Conservation (phyloP, 495 filamentous ascomycete genomes). For the Patellaria atrata region DNA sequence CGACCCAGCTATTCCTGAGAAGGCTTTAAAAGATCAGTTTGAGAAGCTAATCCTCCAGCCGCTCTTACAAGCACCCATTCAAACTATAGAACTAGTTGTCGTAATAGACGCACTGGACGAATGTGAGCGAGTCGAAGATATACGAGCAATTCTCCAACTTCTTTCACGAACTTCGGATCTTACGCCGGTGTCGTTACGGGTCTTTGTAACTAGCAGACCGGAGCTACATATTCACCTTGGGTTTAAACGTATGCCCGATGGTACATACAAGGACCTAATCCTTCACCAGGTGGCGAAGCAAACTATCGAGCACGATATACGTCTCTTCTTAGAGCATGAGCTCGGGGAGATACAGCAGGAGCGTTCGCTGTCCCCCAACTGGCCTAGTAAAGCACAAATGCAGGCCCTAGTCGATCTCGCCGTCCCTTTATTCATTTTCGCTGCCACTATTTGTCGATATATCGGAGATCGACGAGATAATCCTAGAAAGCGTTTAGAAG, state of each 20-base stretch:
- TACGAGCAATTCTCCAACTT: constrained; percentile 19
- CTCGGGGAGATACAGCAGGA: constrained; percentile 1
- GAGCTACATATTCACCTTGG: constrained; percentile 22
- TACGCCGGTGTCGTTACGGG: constrained; percentile 13
- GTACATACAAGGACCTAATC: constrained; percentile 12
- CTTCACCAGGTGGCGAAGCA: constrained; percentile 23
- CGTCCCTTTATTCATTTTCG: constrained; percentile 22
- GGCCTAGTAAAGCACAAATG: constrained; percentile 28
- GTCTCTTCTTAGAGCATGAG: constrained; percentile 1
- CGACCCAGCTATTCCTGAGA: constrained; percentile 7
- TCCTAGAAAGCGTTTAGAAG: constrained; percentile 8
- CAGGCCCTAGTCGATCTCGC: constrained; percentile 25
- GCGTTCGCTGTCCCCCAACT: constrained; percentile 13
- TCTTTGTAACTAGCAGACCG: constrained; percentile 28
- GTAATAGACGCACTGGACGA: constrained; percentile 28
- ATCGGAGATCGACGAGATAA: constrained; percentile 4
- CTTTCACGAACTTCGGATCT: constrained; percentile 15
- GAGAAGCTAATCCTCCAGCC: constrained; percentile 9
- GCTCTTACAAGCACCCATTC: background rate
- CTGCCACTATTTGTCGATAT: constrained; percentile 12
- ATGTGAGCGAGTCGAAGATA: constrained; percentile 20
- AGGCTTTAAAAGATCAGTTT: constrained; percentile 6
- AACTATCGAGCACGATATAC: constrained; percentile 12
- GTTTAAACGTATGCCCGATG: constrained; percentile 13
- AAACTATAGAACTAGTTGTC: constrained; percentile 5